Evolutionary conservation across 2,329 filamentous ascomycete species (phyloP), one percentile per base, ranked within the genome.

Genomic region (Ascochyta viciae-villosae): DNA sequence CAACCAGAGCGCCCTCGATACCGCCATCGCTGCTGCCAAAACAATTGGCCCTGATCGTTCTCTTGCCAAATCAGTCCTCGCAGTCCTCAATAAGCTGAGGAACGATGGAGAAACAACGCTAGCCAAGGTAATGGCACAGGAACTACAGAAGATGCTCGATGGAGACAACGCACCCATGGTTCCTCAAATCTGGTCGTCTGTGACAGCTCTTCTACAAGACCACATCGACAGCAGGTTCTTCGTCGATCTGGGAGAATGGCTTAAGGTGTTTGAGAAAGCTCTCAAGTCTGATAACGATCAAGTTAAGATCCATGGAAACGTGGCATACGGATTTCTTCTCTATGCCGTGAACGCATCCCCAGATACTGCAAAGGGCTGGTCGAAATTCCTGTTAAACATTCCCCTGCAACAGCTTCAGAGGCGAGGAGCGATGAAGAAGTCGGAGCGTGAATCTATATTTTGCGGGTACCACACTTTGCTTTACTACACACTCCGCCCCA

Each of bases 101-200:
- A 87, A 81, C 16, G 91, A 92, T 65, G 86, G 88, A 34, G 65
- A 65, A 8, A 69, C 71, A 1, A 62, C 71, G 24, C 9, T 57
- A 13, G 68, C 63, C 5, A 84, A 89, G 9, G 88, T 87, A 65
- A 87, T 94, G 63, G 84, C 85, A 37, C 80, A 84, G 19, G 84
- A 86, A 29, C 80, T 98, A 49, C 84, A 83, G 52, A 80, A 82
- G 10, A 81, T 89, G 62, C 68, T 78, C 5, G 77, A 78, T 24
- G 84, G 87, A 60, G 83, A 87, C 12, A 83, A 85, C 22, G 85
- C 85, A 9, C 74, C 82, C 0, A 81, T 86, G 35, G 92, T 96
- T 0, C 93, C 95, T 6, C 90, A 92, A 62, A 91, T 98, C 22
- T 98, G 94, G 94, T 89, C 90, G 55, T 85, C 92, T 33, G 81